phyloP scores from a whole-genome alignment of 2,329 filamentous ascomycete genomes.

The Apiospora hydei region DNA sequence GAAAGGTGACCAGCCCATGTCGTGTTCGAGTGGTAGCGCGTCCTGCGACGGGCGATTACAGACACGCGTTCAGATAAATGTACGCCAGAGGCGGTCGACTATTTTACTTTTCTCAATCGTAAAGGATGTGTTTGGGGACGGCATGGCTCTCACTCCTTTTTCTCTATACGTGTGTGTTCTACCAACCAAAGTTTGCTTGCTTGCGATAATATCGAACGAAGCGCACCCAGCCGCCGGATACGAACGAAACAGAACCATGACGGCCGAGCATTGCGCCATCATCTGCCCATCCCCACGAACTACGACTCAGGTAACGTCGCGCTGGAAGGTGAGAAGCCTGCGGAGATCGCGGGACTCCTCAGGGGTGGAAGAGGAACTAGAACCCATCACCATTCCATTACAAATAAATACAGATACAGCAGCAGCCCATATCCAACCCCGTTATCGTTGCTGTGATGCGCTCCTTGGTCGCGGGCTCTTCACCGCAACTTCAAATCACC shows the following conservation, averaged over 20 bases:
- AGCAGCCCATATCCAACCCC: background rate
- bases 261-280: slow-evolving; percentile 4
- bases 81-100: slow-evolving; percentile 18
- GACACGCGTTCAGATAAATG: slow-evolving; percentile 26
- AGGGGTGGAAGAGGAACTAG: background rate
- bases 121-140: background rate
- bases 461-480: slow-evolving; percentile 12
- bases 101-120: background rate
- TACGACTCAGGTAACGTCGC: background rate
- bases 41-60: slow-evolving; percentile 25
- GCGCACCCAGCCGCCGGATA: background rate
- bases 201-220: slow-evolving; percentile 6
- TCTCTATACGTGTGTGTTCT: background rate
- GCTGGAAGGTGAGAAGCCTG: background rate
- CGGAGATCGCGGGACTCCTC: slow-evolving; percentile 4
- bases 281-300: slow-evolving; percentile 4
- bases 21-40: slow-evolving; percentile 8
- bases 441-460: background rate
- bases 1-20: background rate
- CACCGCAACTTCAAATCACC: background rate
- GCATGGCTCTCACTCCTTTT: background rate
- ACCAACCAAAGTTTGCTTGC: background rate
- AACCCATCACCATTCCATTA: background rate
- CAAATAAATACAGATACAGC: background rate
- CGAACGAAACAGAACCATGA: slow-evolving; percentile 2